These are phyloP conservation scores for Nicotiana attenuata DNA, from an alignment of 257 asterid species.

Conservation along the genomic window DNA sequence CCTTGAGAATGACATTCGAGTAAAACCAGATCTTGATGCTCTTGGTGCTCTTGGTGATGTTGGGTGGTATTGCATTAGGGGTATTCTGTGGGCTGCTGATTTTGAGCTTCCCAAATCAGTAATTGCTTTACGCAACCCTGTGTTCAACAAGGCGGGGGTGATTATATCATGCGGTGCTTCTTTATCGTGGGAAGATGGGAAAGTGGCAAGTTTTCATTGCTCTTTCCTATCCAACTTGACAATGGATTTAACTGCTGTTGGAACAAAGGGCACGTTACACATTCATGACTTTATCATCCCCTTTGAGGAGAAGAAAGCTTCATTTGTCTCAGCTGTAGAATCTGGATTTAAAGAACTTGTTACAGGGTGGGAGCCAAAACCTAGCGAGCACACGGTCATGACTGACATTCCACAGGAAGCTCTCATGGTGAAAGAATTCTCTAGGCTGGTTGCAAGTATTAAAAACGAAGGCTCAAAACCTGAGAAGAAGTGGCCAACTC, in stretches of 20 bases:
- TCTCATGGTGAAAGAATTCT: slow-evolving; percentile 62
- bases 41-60: slow-evolving; percentile 44
- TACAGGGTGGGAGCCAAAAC: slow-evolving; percentile 34
- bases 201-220: slow-evolving; percentile 50
- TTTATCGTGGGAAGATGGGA: slow-evolving; percentile 38
- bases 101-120: slow-evolving; percentile 36
- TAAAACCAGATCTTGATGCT: slow-evolving; percentile 41
- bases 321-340: slow-evolving; percentile 25
- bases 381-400: slow-evolving; percentile 31
- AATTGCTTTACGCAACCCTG: slow-evolving; percentile 25
- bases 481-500: slow-evolving; percentile 54
- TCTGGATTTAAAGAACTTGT: slow-evolving; percentile 29
- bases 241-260: slow-evolving; percentile 44
- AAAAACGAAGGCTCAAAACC: slow-evolving; percentile 26
- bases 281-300: slow-evolving; percentile 55
- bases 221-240: slow-evolving; percentile 49
- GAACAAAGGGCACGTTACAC: slow-evolving; percentile 48
- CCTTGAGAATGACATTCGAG: slow-evolving; percentile 38
- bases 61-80: slow-evolving; percentile 39
- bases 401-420: slow-evolving; percentile 74
- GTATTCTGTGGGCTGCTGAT: slow-evolving; percentile 30
- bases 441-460: slow-evolving; percentile 35
- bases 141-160: slow-evolving; percentile 33
- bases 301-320: slow-evolving; percentile 42
- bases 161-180: slow-evolving; percentile 36